These are phyloP conservation scores for Paradendryphiella salina DNA, from an alignment of 2,329 filamentous ascomycete genomes.

Conservation along the genomic window DNA sequence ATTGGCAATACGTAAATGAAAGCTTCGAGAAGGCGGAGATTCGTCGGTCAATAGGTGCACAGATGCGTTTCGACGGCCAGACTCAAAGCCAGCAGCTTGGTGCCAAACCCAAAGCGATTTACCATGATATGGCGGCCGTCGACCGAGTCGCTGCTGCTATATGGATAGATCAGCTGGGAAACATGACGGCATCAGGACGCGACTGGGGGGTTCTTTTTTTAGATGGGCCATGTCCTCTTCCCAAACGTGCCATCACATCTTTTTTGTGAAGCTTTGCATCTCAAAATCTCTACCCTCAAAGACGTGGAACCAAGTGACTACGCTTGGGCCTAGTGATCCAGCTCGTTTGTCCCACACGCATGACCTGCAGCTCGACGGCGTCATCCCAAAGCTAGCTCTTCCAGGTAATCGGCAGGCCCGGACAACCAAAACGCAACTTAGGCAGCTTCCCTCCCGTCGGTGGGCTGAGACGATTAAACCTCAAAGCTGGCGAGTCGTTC, in stretches of 20 bases:
- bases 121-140: conserved; percentile 6
- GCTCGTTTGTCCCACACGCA: conserved; percentile 13
- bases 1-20: conserved; percentile 41
- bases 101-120: conserved; percentile 14
- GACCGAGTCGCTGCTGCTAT: conserved; percentile 4
- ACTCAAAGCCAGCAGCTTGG: conserved; percentile 4
- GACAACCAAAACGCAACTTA: conserved; percentile 23
- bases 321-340: neutral
- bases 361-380: conserved; percentile 29
- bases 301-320: neutral
- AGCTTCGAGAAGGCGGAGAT: conserved; percentile 24
- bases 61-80: conserved; percentile 7
- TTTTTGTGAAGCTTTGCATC: neutral
- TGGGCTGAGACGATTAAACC: conserved; percentile 21
- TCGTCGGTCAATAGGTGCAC: conserved; percentile 16
- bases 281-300: neutral
- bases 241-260: neutral
- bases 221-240: neutral
- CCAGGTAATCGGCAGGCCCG: conserved; percentile 27
- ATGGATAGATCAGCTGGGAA: conserved; percentile 11
- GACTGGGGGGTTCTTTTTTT: conserved; percentile 4
- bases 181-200: conserved; percentile 30
- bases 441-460: conserved; percentile 28
- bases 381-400: conserved; percentile 29
- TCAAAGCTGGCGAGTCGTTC: conserved; percentile 32